These are phyloP conservation scores for Eucalyptus rudis DNA, from an alignment of 345 rosid species.

Conservation along the genomic window DNA sequence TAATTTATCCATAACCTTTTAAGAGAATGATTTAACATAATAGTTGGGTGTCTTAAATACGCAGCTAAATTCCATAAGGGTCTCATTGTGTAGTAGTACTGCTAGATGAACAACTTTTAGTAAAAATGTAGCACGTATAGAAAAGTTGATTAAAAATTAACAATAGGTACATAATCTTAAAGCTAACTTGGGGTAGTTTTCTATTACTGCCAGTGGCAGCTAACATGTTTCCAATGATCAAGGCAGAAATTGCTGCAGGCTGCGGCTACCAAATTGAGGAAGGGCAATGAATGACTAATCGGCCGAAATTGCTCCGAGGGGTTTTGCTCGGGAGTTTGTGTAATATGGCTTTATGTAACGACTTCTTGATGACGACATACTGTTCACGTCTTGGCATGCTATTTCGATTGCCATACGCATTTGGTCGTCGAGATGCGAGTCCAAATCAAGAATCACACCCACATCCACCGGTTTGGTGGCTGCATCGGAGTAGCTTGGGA, in stretches of 20 bases:
- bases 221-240: background rate
- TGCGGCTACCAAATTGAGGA: background rate
- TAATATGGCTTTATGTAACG: slow-evolving; percentile 15
- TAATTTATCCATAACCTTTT: too few species aligned
- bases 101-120: background rate
- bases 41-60: background rate
- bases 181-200: background rate
- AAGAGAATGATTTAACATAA: background rate
- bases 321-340: background rate
- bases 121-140: background rate
- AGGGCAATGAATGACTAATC: slow-evolving; percentile 1
- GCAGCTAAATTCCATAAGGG: background rate
- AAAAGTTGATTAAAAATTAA: background rate
- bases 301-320: slow-evolving; percentile 9
- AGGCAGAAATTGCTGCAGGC: background rate
- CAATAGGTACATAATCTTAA: background rate
- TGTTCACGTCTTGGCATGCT: slow-evolving; percentile 14
- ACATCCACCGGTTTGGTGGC: background rate
- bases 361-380: background rate
- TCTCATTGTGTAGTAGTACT: background rate
- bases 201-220: background rate
- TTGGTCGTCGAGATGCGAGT: slow-evolving; percentile 17
- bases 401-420: slow-evolving; percentile 25
- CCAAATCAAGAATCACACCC: slow-evolving; percentile 7
- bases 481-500: background rate